Base-by-base conservation (phyloP, 768 basidiomycete species). In the Lactarius trivialis region DNA sequence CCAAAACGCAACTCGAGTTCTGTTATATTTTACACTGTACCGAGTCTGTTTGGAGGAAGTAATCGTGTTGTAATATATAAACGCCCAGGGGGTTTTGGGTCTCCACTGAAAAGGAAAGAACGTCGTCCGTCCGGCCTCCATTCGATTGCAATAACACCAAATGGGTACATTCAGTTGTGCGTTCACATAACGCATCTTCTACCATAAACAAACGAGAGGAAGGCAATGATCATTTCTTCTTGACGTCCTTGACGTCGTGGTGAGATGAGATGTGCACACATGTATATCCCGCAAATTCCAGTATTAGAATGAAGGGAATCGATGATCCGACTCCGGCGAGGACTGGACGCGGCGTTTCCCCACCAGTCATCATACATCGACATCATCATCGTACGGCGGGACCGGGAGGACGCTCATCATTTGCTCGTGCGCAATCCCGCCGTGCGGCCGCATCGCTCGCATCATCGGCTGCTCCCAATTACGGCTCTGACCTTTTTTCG, bases 131-230 rank as follows among this genome's bases (percentile, higher is more conserved):
- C 49, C 28, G 32, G 51, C 21, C 53, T 33, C 30, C 34, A 33
- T 36, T 54, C 53, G 53, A 54, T 14, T 34, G 53, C 21, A 64
- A 64, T 64, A 43, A 60, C 15, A 21, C 63, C 63, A 64, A 64
- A 64, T 64, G 63, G 53, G 63, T 60, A 49, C 62, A 60, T 56
- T 28, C 49, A 50, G 49, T 17, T 17, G 15, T 30, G 49, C 28
- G 14, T 26, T 48, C n/a, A 58, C 51, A 52, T 62, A 50, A 57
- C n/a, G 21, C 19, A 56, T 15, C 41, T 51, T 21, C 21, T 34
- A 21, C 61, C 24, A 45, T 56, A 61, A 36, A 39, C 28, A 34
- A 57, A 39, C 21, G 24, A 19, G 32, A 57, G 34, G 24, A 30
- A 32, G 5, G 34, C 24, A 28, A 57, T 4, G 56, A 53, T 32